Evolutionary conservation across 768 basidiomycete genomes (phyloP), one percentile per base, ranked within the genome.

Genomic region (Porpolomopsis calyptriformis): DNA sequence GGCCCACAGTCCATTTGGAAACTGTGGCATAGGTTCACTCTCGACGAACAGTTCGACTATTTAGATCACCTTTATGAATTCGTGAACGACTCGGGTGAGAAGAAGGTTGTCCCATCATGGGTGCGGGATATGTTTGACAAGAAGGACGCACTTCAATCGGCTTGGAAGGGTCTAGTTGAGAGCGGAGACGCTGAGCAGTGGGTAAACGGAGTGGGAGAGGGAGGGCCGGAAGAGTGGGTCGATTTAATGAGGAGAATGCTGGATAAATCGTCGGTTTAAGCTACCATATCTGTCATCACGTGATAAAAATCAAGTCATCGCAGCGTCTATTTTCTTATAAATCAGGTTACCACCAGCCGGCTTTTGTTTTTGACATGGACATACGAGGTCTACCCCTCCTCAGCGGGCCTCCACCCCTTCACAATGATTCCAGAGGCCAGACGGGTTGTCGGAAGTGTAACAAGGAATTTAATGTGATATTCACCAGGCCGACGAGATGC

Each of bases 401-500:
- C 34, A 86, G 83, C 51, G 82, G 82, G 2, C 80, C 73, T 1
- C 80, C 74, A 6, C 74, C 75, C 0, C 47, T 61, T 4, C 52
- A 52, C 20, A 59, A 64, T 8, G 48, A 55, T 12, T 54, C 61
- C 7, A 62, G 62, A 43, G 49, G 61, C 22, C 51, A 62, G 49
- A 47, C 49, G 48, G 60, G 67, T 3, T 86, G 84, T 51, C 73
- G 82, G 58, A 85, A 77, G 59, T 87, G 85, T 57, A 75, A 69
- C 58, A 85, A 71, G 59, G 84, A 86, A 56, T 86, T 86, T 58
- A 78, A 72, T 54, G 58, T 82, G 16, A 49, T 86, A 41, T 78
- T 87, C 55, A 66, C 76, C 46, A 67, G 85, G 43, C 70, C 77
- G 39, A 73, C 76, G 52, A 74, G 64, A 50, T 87, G 85, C 59